Conservation (phyloP, 2,329 filamentous ascomycete species). For the Chaetothyriales sp. region DNA sequence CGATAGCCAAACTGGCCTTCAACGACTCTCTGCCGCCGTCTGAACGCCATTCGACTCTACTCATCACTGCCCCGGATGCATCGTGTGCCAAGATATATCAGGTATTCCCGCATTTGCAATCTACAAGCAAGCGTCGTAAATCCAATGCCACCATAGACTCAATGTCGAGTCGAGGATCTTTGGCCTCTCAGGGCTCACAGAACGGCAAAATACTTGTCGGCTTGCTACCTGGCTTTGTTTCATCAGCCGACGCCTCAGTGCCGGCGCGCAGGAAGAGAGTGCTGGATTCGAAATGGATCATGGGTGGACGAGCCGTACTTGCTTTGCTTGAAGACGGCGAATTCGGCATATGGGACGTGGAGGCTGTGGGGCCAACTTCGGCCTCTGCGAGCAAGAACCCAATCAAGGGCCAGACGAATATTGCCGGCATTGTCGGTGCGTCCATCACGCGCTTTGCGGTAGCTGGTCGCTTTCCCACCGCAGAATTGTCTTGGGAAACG, state of each 20-base stretch:
- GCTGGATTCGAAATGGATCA: constrained; percentile 33
- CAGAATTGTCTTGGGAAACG: constrained; percentile 2
- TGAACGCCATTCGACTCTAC: constrained; percentile 39
- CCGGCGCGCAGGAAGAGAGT: constrained; percentile 28
- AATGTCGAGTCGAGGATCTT: constrained; percentile 9
- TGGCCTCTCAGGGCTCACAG: constrained; percentile 15
- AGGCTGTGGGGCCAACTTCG: constrained; percentile 28
- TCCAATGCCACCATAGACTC: constrained; percentile 23
- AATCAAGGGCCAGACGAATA: constrained; percentile 25
- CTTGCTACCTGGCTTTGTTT: constrained; percentile 29
- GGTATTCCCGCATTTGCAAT: constrained; percentile 29
- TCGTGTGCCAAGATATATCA: constrained; percentile 47
- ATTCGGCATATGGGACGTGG: constrained; percentile 38
- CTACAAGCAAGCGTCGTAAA: constrained; percentile 15
- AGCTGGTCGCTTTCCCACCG: constrained; percentile 25
- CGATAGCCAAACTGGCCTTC: constrained; percentile 35
- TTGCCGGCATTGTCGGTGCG: constrained; percentile 28
- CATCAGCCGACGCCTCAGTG: constrained; percentile 17
- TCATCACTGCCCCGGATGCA: constrained; percentile 38
- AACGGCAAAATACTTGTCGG: constrained; percentile 33
- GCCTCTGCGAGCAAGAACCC: constrained; percentile 24
- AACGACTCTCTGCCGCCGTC: constrained; percentile 41
- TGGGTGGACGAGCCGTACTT: constrained; percentile 32
- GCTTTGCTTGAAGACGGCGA: constrained; percentile 33
- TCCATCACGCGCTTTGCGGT: constrained; percentile 31